Conservation (phyloP, 2,329 filamentous ascomycete genomes). For the Scedosporium apiospermum region DNA sequence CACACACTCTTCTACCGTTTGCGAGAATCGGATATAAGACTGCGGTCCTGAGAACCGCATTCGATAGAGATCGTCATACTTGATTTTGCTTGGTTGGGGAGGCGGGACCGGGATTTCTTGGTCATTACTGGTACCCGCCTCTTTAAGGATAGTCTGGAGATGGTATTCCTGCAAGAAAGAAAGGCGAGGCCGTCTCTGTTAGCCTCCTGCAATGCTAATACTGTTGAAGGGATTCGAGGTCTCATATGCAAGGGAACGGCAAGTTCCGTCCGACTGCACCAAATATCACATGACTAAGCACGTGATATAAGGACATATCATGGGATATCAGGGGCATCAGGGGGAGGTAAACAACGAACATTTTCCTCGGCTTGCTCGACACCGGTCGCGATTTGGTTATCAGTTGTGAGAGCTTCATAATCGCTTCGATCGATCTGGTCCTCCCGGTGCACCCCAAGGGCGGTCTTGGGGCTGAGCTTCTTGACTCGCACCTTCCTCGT, state of each 20-base stretch:
- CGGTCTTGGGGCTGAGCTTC: constrained; percentile 88
- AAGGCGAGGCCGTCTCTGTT: neutral
- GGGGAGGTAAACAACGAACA: constrained; percentile 50
- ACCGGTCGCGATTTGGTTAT: constrained; percentile 85
- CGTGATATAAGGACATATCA: constrained; percentile 33
- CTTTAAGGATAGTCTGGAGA: constrained; percentile 69
- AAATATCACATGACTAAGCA: constrained; percentile 35
- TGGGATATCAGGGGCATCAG: constrained; percentile 10
- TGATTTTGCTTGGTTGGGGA: constrained; percentile 54
- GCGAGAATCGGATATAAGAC: constrained; percentile 95
- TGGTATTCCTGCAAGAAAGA: constrained; percentile 72
- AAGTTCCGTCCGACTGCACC: neutral
- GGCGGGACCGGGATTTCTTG: constrained; percentile 59
- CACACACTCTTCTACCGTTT: constrained; percentile 92
- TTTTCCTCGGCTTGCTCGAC: constrained; percentile 97
- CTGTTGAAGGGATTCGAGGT: neutral
- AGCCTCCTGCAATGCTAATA: neutral
- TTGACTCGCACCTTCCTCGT: constrained; percentile 68
- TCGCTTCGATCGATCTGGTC: constrained; percentile 78
- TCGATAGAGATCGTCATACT: constrained; percentile 85
- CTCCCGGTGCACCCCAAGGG: constrained; percentile 78
- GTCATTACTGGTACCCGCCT: constrained; percentile 43
- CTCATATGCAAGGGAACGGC: neutral
- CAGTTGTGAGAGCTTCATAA: constrained; percentile 77
- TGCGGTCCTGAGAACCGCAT: constrained; percentile 71